Evolutionary conservation across 2,329 filamentous ascomycete species (phyloP).

Genomic region (Bipolaris zeicola): DNA sequence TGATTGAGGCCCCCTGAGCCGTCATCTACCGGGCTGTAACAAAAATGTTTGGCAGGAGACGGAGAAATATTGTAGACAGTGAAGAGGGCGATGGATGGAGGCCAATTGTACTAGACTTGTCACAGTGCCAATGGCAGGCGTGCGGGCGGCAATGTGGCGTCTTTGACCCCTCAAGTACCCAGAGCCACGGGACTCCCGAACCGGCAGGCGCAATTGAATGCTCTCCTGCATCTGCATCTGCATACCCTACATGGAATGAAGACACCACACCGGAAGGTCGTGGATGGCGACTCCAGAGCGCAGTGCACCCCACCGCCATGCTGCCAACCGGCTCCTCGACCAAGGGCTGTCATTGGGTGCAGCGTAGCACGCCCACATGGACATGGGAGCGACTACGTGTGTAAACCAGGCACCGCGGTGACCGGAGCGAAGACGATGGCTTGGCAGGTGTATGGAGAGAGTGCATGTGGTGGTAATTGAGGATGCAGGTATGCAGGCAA

Average conservation of each 20-base stretch:
- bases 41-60: not conserved
- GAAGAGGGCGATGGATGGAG: not conserved
- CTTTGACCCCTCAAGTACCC: slow-evolving; percentile 9
- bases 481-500: not conserved
- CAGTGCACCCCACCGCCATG: slow-evolving; percentile 9
- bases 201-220: slow-evolving; percentile 22
- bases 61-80: not conserved
- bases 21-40: not conserved
- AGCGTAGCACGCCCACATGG: slow-evolving; percentile 1
- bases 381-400: not conserved
- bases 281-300: slow-evolving; percentile 5
- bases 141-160: slow-evolving; percentile 13
- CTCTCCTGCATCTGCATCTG: slow-evolving; percentile 20
- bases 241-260: slow-evolving; percentile 6
- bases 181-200: slow-evolving; percentile 18
- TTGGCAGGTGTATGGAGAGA: not conserved
- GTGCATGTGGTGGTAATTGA: not conserved
- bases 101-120: not conserved
- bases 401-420: slow-evolving; percentile 8
- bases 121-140: slow-evolving; percentile 1
- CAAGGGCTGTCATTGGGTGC: slow-evolving; percentile 14
- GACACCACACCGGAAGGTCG: slow-evolving; percentile 4
- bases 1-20: slow-evolving; percentile 1
- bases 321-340: slow-evolving; percentile 13
- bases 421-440: slow-evolving; percentile 6